Evolutionary conservation across 2,329 filamentous ascomycete species (phyloP), one percentile per base, ranked within the genome.

Genomic region (Diaporthe eres): DNA sequence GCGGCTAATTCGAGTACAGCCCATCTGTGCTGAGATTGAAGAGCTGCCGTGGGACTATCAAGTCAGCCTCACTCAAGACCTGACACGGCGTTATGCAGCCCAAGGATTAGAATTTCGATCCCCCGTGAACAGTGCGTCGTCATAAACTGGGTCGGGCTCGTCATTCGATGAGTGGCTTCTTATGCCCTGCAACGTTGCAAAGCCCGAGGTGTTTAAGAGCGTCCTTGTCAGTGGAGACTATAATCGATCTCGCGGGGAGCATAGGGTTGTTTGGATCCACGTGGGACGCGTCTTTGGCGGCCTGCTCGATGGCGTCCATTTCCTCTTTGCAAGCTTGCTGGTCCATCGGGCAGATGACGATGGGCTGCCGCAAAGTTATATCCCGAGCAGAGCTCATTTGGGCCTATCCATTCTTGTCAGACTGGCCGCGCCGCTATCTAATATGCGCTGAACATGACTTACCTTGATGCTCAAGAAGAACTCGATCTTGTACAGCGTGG

Each of bases 301-400:
- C 94, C 85, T 98, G 95, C 82, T 98, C 96, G 78, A 99, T 98
- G 51, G 96, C 96, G 81, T 98, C 96, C 95, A 99, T 98, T 86
- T 98, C 97, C 82, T 98, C 96, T 84, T 98, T 98, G 86, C 97
- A 99, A 22, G 94, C 94, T 79, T 97, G 95, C 81, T 98, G 95
- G 82, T 99, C 97, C 77, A 98, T 92, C 0, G 97, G 96, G 81
- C 96, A 98, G 71, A 98, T 97, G 47, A 98, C 95, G 75, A 99
- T 98, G 7, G 95, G 95, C 84, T 98, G 95, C 72, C 96, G 92
- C 58, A 98, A 89, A 42, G 92, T 89, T 74, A 99, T 98, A 83
- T 99, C 96, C 84, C 94, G 92, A 34, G 96, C 95, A 61, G 94
- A 94, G 71, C 94, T 95, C 84, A 98, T 89, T 85, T 96, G 93